Conservation (phyloP, 768 basidiomycete genomes). For the Favolaschia claudopus region DNA sequence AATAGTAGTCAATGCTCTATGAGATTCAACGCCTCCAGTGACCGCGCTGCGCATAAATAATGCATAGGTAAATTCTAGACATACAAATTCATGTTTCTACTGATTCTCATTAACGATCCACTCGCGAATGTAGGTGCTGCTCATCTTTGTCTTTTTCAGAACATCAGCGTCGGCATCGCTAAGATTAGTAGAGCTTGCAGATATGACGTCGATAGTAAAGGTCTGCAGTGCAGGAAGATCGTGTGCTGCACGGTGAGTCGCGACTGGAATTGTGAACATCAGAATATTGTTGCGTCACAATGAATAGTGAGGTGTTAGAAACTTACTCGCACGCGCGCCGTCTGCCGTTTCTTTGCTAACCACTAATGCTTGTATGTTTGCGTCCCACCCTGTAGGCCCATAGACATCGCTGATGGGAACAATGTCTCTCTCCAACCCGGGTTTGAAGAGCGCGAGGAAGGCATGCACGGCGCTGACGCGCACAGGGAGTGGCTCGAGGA, state of each 20-base stretch:
- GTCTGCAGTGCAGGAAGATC: constrained; percentile 66
- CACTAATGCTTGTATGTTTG: constrained; percentile 90
- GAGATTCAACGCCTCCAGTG: too few species aligned
- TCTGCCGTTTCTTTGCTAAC: constrained; percentile 88
- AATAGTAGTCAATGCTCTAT: too few species aligned
- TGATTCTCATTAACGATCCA: constrained; percentile 69
- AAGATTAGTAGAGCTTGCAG: constrained; percentile 63
- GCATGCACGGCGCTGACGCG: constrained; percentile 66
- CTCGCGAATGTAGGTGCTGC: constrained; percentile 90
- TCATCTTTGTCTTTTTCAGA: constrained; percentile 86
- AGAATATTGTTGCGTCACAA: too few species aligned
- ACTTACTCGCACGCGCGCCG: constrained; percentile 79
- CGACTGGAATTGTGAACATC: constrained; percentile 54
- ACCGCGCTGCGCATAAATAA: too few species aligned
- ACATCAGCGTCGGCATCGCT: constrained; percentile 71
- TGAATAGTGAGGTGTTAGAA: not conserved
- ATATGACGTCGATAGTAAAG: constrained; percentile 92
- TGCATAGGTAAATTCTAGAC: too few species aligned
- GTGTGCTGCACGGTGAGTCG: constrained; percentile 61
- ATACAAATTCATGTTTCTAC: too few species aligned
- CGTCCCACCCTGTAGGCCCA: constrained; percentile 90
- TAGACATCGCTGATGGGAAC: constrained; percentile 85
- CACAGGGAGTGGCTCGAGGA: constrained; percentile 66
- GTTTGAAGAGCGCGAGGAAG: constrained; percentile 78
- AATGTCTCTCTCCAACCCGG: constrained; percentile 68